Base-by-base conservation (phyloP, 169 alveolate species). In the Sarcocystis neurona region DNA sequence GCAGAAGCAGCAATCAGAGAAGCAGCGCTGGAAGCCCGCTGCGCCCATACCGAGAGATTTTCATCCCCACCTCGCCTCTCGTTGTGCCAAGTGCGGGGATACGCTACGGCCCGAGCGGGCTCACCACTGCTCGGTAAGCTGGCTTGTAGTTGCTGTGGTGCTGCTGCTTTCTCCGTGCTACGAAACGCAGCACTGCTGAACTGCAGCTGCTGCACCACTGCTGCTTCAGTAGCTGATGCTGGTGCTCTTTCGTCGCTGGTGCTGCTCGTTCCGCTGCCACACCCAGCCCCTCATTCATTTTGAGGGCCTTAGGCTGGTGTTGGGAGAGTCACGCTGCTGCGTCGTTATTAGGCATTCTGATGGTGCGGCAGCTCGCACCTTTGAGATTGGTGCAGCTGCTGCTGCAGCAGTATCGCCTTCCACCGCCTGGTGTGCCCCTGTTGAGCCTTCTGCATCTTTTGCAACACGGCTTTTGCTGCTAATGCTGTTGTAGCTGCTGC, bases 61-160 rank as follows among this genome's bases (percentile, higher is more conserved):
- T 27, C 82, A 72, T 30, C 32, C 82, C 12, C 56, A 53, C 15
- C 32, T 23, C 27, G 82, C 53, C 82, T 23, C 82, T 2, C 34
- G 12, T 4, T 72, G 82, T 39, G 8, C 50, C 3, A n/a, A 72
- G 12, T 72, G 82, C 53, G 82, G 58, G 23, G 1, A 72, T 8
- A 30, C 39, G 2, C 82, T 72, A 0, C 2, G 82, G 41, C 82
- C 82, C 1, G 82, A 72, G 18, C 6, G 82, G 41, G 82, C 82
- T 8, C 82, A 72, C 34, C 82, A 72, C 82, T 72, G 82, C 53
- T 72, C 82, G 30, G 82, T 72, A 72, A 72, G 82, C 10, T 18
- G 6, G 43, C 34, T 32, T 12, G 5, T 68, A 15, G 66, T 53
- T 23, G 66, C 66, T 12, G 12, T 23, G 30, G 12, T 23, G 12